Evolutionary conservation across 768 basidiomycete species (phyloP), one percentile per base, ranked within the genome.

Genomic region (Mycena indigotica): DNA sequence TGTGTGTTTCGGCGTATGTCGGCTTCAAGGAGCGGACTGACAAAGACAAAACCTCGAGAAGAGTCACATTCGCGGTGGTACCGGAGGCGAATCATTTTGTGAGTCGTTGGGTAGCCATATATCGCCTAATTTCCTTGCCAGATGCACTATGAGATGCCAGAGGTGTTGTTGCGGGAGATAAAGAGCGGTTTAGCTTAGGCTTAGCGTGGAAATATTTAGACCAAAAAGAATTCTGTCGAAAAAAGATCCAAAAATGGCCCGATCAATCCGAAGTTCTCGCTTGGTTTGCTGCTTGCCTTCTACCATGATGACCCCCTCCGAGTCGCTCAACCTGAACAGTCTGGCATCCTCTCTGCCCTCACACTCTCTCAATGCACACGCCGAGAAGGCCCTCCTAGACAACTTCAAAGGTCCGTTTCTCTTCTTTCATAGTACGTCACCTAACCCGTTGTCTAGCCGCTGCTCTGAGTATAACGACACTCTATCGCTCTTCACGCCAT

Each of bases 381-480:
- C 89, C 24, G 91, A 93, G 75, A 88, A 88, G 60, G 89, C 91
- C 26, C 78, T 93, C 1, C 74, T 87, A 8, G 87, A 90, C 70
- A 89, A 92, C 66, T 93, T 93, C 70, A 86, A 86, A 83, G 88
- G 91, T 90, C 53, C 13, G 30, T 38, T 17, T 16, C 29, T 24
- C 41, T 15, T 23, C 21, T 38, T 38, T 40, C 53, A 49, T 38
- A 21, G 39, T 50, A 23, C 60, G 62, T 50, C 48, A 32, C 49
- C 59, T 50, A 50, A 58, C 19, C 64, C 50, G 39, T 23, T 35
- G 12, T 51, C 55, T 64, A 93, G 91, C 88, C 57, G 91, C 91
- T 60, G 91, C 91, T 1, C 76, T 92, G 50, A 90, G 89, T 71
- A 88, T 93, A 61, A 92, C 91, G 24, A 92, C 89, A 0, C 81